A percentile compares a stretch with the other conserved stretches of the same genome.
Conservation (phyloP, 345 rosid genomes). For the Sonneratia alba region DNA sequence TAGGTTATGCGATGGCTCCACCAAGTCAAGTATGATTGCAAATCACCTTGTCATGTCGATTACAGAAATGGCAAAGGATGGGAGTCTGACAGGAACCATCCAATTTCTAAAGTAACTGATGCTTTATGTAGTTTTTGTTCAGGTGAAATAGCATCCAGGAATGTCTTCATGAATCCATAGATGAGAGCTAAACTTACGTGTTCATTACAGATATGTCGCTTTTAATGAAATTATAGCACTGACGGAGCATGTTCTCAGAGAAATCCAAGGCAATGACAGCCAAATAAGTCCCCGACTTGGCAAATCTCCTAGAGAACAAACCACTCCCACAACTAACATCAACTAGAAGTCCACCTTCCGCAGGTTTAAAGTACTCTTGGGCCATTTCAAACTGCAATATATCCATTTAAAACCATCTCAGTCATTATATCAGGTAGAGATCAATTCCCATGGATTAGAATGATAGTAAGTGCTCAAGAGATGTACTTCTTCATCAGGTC, state of each 20-base stretch:
- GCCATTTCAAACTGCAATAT: constrained; percentile 84
- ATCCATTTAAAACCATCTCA: neutral
- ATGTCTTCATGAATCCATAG: neutral
- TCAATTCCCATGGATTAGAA: neutral
- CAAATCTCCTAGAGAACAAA: constrained; percentile 82
- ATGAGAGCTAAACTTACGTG: constrained; percentile 21
- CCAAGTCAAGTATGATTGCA: no score
- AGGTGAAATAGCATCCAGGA: neutral
- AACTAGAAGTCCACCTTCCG: constrained; percentile 69
- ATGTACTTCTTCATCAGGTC: constrained; percentile 84
- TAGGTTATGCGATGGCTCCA: no score
- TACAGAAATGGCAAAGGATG: neutral
- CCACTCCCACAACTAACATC: constrained; percentile 99
- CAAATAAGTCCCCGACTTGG: constrained; percentile 61
- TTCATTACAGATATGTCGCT: constrained; percentile 37
- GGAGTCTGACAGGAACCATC: neutral
- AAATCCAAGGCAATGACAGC: constrained; percentile 84
- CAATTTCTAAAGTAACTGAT: neutral
- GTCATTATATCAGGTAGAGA: neutral
- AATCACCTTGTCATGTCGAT: neutral
- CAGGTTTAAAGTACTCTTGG: constrained; percentile 71
- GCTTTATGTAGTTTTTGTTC: neutral
- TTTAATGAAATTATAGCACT: constrained; percentile 72
- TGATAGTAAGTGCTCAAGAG: neutral
- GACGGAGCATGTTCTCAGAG: constrained; percentile 95